Conservation (phyloP, 1,139 yeast genomes). For the Suhomyces choctaworum region DNA sequence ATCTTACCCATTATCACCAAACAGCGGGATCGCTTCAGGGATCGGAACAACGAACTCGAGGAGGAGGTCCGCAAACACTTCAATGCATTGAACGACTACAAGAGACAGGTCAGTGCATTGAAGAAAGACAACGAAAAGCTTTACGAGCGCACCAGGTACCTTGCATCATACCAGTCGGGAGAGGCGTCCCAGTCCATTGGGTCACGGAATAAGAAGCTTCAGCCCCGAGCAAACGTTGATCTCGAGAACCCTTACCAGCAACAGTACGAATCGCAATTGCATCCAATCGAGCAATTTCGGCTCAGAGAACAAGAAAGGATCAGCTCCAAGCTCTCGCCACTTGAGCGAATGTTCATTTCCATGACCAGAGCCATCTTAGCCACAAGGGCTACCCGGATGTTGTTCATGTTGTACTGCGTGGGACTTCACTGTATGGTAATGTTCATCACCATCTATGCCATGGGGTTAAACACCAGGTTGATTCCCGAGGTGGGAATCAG, state of each 20-base stretch:
- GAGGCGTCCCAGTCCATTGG: conserved; percentile 17
- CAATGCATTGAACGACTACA: conserved; percentile 55
- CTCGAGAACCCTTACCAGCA: conserved; percentile 61
- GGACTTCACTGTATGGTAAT: conserved; percentile 76
- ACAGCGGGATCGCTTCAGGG: conserved; percentile 89
- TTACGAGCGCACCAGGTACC: conserved; percentile 77
- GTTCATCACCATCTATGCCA: conserved; percentile 60
- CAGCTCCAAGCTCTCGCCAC: conserved; percentile 67
- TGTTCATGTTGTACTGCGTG: conserved; percentile 72
- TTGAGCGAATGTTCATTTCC: conserved; percentile 76
- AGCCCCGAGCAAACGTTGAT: conserved; percentile 41
- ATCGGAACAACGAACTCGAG: conserved; percentile 78
- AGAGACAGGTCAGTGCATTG: conserved; percentile 61
- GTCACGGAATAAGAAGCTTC: conserved; percentile 22
- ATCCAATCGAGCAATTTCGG: conserved; percentile 83
- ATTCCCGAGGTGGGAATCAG: conserved; percentile 52
- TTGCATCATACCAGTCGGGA: conserved; percentile 51
- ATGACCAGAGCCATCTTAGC: conserved; percentile 74
- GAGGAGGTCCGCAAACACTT: conserved; percentile 69
- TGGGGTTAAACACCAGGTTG: conserved; percentile 48
- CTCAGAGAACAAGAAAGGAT: conserved; percentile 77
- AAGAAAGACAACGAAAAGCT: conserved; percentile 76
- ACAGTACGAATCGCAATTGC: conserved; percentile 74
- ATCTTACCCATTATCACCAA: conserved; percentile 88
- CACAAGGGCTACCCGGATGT: conserved; percentile 68